Percentiles rank a stretch among this genome's conserved stretches.
phyloP scores from a whole-genome alignment of 768 basidiomycete genomes.

The Panus rudis region DNA sequence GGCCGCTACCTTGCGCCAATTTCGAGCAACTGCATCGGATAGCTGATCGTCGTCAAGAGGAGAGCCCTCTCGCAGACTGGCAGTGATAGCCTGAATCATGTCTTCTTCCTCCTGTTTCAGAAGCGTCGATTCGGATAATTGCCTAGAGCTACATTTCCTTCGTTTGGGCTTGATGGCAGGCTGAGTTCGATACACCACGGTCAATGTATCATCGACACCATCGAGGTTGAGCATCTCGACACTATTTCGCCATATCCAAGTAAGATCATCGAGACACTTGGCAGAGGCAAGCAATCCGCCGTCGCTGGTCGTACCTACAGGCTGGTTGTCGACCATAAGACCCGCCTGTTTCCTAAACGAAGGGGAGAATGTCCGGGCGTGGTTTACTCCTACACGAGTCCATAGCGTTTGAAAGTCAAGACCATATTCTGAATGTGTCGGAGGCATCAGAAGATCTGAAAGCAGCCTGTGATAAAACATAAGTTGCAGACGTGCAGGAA shows the following conservation, averaged over 20 bases:
- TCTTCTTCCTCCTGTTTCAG: constrained; percentile 32
- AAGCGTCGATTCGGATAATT: too few species aligned
- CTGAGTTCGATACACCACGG: constrained; percentile 43
- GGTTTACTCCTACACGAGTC: constrained; percentile 37
- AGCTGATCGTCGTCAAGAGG: not conserved
- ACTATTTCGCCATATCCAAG: constrained; percentile 24
- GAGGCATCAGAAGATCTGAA: constrained; percentile 35
- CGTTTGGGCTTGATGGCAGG: not conserved
- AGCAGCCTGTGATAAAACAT: constrained; percentile 75
- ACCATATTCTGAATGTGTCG: constrained; percentile 20
- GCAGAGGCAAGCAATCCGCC: not conserved
- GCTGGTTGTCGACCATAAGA: too few species aligned
- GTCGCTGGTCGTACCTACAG: not conserved
- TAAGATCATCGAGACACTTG: constrained; percentile 25
- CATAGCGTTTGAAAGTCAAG: constrained; percentile 53
- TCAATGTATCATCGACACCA: constrained; percentile 34
- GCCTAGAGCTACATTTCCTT: not conserved
- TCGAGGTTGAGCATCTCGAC: constrained; percentile 18
- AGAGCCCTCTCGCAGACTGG: constrained; percentile 30
- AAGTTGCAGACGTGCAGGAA: constrained; percentile 59
- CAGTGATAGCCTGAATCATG: constrained; percentile 38
- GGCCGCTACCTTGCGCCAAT: constrained; percentile 4
- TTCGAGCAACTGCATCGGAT: not conserved
- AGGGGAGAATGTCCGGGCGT: constrained; percentile 39
- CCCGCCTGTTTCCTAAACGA: constrained; percentile 35